Evolutionary conservation across 1,139 yeast species (phyloP).

Genomic region (Saccharomyces hybrid): DNA sequence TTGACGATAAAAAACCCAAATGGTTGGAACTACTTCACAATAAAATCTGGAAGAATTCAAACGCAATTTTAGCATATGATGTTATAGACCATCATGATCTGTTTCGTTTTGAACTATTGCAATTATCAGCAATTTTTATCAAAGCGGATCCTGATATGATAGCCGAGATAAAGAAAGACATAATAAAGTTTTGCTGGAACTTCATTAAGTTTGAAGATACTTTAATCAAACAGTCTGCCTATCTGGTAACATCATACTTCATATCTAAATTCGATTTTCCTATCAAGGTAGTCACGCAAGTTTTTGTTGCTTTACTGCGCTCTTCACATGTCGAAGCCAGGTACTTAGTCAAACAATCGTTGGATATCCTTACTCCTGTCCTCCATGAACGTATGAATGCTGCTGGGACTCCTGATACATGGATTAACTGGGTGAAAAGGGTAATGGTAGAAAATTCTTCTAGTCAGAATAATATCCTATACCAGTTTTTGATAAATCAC

Average conservation of each 20-base stretch:
- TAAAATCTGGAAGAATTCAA: slow-evolving; percentile 65
- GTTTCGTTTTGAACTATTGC: slow-evolving; percentile 70
- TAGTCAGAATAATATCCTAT: slow-evolving; percentile 62
- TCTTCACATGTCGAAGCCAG: slow-evolving; percentile 84
- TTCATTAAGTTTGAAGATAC: slow-evolving; percentile 84
- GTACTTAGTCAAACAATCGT: slow-evolving; percentile 74
- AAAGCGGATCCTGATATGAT: slow-evolving; percentile 59
- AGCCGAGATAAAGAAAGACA: slow-evolving; percentile 67
- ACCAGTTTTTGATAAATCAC: slow-evolving; percentile 82
- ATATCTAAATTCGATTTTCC: slow-evolving; percentile 88
- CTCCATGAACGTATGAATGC: slow-evolving; percentile 61
- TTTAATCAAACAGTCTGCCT: slow-evolving; percentile 87
- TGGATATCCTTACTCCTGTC: slow-evolving; percentile 85
- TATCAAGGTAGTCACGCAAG: slow-evolving; percentile 79
- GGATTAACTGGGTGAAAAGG: slow-evolving; percentile 95
- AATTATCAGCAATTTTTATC: slow-evolving; percentile 69
- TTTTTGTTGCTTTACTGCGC: slow-evolving; percentile 79
- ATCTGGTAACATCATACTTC: slow-evolving; percentile 79
- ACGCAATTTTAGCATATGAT: slow-evolving; percentile 43
- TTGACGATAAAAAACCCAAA: slow-evolving; percentile 34
- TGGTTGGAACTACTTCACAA: slow-evolving; percentile 62
- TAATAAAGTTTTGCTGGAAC: slow-evolving; percentile 92
- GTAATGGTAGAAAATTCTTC: slow-evolving; percentile 87
- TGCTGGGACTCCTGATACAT: slow-evolving; percentile 55
- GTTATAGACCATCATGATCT: slow-evolving; percentile 67